Conservation (phyloP, 805 yeast genomes). For the Starmerella asiatica region DNA sequence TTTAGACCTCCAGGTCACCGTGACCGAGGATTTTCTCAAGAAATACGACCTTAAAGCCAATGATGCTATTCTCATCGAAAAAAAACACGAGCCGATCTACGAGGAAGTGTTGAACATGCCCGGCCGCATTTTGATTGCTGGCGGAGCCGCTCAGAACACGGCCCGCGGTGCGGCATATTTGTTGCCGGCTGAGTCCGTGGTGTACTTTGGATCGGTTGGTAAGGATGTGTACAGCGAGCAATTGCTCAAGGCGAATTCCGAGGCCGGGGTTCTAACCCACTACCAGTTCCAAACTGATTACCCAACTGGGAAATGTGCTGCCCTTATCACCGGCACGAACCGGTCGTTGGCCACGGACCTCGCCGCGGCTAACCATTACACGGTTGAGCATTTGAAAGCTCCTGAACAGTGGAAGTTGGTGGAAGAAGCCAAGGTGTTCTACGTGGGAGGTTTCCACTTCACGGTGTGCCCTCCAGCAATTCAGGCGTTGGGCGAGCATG, state of each 20-base stretch:
- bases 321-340: slow-evolving; percentile 72
- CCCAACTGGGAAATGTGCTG: slow-evolving; percentile 97
- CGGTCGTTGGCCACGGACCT: slow-evolving; percentile 92
- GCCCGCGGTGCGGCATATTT: slow-evolving; percentile 97
- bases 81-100: slow-evolving; percentile 72
- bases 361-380: slow-evolving; percentile 97
- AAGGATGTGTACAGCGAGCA: slow-evolving; percentile 75
- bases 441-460: slow-evolving; percentile 98
- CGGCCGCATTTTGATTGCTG: slow-evolving; percentile 68
- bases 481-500: slow-evolving; percentile 77
- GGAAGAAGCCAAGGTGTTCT: slow-evolving; percentile 65
- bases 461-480: slow-evolving; percentile 97
- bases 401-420: slow-evolving; percentile 84
- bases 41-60: slow-evolving; percentile 79
- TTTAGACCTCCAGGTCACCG: slow-evolving; percentile 72
- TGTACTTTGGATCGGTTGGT: slow-evolving; percentile 94
- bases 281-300: slow-evolving; percentile 66
- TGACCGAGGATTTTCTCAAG: slow-evolving; percentile 45
- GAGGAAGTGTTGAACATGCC: slow-evolving; percentile 55
- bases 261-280: slow-evolving; percentile 76
- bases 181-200: slow-evolving; percentile 67
- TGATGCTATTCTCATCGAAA: slow-evolving; percentile 84
- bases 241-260: slow-evolving; percentile 65
- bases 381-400: slow-evolving; percentile 69
- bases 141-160: slow-evolving; percentile 99